A percentile compares a stretch with the other conserved stretches of the same genome.
These are phyloP conservation scores for Hypoxylon fragiforme DNA, from an alignment of 495 filamentous ascomycete genomes.

Conservation along the genomic window DNA sequence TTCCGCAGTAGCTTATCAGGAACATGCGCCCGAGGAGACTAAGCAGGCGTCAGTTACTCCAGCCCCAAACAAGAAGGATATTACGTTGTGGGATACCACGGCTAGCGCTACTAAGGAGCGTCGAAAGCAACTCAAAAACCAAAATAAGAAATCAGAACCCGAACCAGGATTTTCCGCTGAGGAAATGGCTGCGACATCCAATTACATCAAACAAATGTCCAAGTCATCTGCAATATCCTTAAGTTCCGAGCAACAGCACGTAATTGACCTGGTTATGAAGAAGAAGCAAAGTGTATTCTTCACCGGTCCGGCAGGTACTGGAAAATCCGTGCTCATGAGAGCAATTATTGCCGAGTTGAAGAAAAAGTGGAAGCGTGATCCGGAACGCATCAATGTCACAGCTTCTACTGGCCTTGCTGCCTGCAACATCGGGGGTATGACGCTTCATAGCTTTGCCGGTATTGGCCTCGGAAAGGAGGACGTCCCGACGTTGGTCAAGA, in stretches of 20 bases:
- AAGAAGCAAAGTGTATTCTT: conserved; percentile 90
- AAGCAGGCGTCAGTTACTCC: conserved; percentile 33
- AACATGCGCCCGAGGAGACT: conserved; percentile 40
- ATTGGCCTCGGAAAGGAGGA: conserved; percentile 94
- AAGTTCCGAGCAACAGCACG: conserved; percentile 81
- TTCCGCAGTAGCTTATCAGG: conserved; percentile 13
- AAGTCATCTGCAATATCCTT: conserved; percentile 67
- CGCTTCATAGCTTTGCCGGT: conserved; percentile 92
- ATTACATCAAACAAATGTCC: conserved; percentile 36
- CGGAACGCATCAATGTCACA: conserved; percentile 85
- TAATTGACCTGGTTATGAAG: conserved; percentile 78
- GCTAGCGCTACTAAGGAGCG: conserved; percentile 80
- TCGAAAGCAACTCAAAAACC: conserved; percentile 72
- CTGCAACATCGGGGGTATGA: conserved; percentile 95
- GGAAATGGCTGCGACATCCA: conserved; percentile 45
- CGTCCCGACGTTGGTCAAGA: conserved; percentile 79
- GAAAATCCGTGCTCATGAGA: conserved; percentile 93
- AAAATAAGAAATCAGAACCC: conserved; percentile 46
- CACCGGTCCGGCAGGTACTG: conserved; percentile 95
- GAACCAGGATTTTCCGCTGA: conserved; percentile 35
- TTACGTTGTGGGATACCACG: conserved; percentile 74
- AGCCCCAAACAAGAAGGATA: conserved; percentile 43
- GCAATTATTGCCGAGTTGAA: conserved; percentile 83
- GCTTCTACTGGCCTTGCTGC: conserved; percentile 95
- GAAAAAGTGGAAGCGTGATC: conserved; percentile 70